Base-by-base conservation (phyloP, 2,329 filamentous ascomycete genomes). In the Macrophomina tecta region DNA sequence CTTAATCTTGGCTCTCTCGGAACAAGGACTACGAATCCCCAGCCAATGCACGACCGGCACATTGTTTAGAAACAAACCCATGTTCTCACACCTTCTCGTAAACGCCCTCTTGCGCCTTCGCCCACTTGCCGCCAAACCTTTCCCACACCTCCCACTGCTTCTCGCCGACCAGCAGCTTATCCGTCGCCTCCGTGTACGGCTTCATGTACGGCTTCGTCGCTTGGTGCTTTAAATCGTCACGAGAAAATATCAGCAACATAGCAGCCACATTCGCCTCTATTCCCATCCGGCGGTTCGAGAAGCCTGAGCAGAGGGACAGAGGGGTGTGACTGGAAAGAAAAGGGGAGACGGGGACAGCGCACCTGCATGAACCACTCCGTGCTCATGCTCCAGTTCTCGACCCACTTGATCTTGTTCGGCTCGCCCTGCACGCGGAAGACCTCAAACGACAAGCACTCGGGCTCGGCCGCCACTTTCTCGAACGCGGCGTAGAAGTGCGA, bases 371-470 rank as follows among this genome's bases (percentile, higher is more conserved):
- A 62, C 58, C 58, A 62, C 18, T 11, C 45, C 45, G 6, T 16
- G 3, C 30, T 28, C 58, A 49, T 62, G 5, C 58, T 62, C 58
- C 58, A 62, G 18, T 16, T 62, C 45, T 62, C 58, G 16, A 62
- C n/a, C 58, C 58, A 62, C 61, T 52, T 64, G 46, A 64, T n/a
- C 61, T 53, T 64, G 14, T 53, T 53, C 48, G 46, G 48, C 49
- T 52, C 36, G n/a, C 51, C 61, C 34, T 32, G 46, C 48, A 5
- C 38, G n/a, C 61, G 42, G 48, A 64, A 53, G 8, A 64, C 48
- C 48, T 64, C 48, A 45, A 64, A 64, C 9, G 48, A 53, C 46
- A 64, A n/a, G 48, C 61, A 64, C 49, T 64, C 61, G n/a, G 61
- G 61, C 61, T 64, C 61, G 5, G 18, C 18, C 14, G 40, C 34